Evolutionary conservation across 2,329 filamentous ascomycete genomes (phyloP).

Genomic region (Phialophora tarda): DNA sequence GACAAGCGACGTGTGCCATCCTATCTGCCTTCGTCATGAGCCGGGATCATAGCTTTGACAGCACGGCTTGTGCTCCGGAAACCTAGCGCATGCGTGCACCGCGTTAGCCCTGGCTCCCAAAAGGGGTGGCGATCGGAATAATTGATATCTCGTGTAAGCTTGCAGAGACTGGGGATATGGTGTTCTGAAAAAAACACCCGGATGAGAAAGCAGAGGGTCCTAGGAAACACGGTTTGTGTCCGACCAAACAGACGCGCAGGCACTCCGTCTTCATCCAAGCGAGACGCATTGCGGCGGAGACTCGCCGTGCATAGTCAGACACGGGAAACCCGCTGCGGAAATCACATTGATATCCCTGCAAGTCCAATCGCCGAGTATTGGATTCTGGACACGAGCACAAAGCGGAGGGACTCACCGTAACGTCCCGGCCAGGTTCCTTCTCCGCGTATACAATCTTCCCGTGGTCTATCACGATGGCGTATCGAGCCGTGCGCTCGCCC

Average conservation of each 20-base stretch:
- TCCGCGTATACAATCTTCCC: conserved; percentile 83
- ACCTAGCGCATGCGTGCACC: conserved; percentile 4
- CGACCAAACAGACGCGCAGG: background rate
- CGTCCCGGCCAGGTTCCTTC: conserved; percentile 60
- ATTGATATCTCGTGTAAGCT: background rate
- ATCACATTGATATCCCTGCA: background rate
- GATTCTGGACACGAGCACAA: conserved; percentile 2
- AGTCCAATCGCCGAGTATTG: background rate
- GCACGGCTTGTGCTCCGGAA: conserved; percentile 5
- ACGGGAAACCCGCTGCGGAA: background rate
- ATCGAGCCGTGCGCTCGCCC: conserved; percentile 76
- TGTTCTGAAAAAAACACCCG: background rate
- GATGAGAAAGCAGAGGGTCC: background rate
- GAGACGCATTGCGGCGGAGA: background rate
- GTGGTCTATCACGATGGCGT: conserved; percentile 80
- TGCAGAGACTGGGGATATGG: background rate
- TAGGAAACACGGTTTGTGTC: background rate
- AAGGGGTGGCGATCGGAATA: background rate
- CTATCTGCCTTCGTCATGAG: background rate
- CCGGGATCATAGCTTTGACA: conserved; percentile 8
- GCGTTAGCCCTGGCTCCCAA: background rate
- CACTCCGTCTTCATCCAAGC: background rate
- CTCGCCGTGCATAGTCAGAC: background rate
- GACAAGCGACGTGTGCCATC: background rate
- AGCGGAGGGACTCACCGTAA: conserved; percentile 39